These are phyloP conservation scores for Microdochium trichocladiopsis DNA, from an alignment of 2,329 filamentous ascomycete species.

Conservation along the genomic window DNA sequence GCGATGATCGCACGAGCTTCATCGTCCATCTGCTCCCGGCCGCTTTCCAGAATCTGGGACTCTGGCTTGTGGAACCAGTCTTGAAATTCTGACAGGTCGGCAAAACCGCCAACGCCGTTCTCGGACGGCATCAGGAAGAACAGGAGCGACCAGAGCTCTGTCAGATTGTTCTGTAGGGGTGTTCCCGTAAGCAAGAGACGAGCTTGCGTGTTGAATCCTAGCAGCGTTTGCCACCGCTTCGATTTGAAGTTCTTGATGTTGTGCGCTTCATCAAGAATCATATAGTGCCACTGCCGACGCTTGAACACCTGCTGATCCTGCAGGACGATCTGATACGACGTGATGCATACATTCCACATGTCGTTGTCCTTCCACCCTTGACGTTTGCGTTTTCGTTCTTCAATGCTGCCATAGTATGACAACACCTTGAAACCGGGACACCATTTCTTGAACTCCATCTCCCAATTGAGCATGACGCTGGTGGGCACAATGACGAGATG, in stretches of 20 bases:
- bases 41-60: slow-evolving; percentile 92
- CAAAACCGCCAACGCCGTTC: slow-evolving; percentile 81
- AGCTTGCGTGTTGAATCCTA: slow-evolving; percentile 87
- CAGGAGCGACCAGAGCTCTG: slow-evolving; percentile 91
- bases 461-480: slow-evolving; percentile 98
- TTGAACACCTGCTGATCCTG: slow-evolving; percentile 94
- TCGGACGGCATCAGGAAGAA: slow-evolving; percentile 96
- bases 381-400: slow-evolving; percentile 86
- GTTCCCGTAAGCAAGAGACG: slow-evolving; percentile 88
- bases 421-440: slow-evolving; percentile 96
- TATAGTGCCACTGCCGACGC: slow-evolving; percentile 89
- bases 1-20: slow-evolving; percentile 87
- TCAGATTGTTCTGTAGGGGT: slow-evolving; percentile 92
- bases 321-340: slow-evolving; percentile 91
- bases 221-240: slow-evolving; percentile 89
- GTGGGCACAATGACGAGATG: slow-evolving; percentile 95
- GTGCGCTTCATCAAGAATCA: slow-evolving; percentile 96
- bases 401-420: slow-evolving; percentile 90
- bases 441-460: slow-evolving; percentile 99
- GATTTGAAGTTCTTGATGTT: slow-evolving; percentile 99
- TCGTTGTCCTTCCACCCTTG: slow-evolving; percentile 91
- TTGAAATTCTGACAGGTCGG: slow-evolving; percentile 91
- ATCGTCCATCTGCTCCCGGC: slow-evolving; percentile 87
- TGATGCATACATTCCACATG: slow-evolving; percentile 95
- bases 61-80: slow-evolving; percentile 94